phyloP scores from a whole-genome alignment of 1,284 basidiomycete species.

The Ceratobasidium sp. region DNA sequence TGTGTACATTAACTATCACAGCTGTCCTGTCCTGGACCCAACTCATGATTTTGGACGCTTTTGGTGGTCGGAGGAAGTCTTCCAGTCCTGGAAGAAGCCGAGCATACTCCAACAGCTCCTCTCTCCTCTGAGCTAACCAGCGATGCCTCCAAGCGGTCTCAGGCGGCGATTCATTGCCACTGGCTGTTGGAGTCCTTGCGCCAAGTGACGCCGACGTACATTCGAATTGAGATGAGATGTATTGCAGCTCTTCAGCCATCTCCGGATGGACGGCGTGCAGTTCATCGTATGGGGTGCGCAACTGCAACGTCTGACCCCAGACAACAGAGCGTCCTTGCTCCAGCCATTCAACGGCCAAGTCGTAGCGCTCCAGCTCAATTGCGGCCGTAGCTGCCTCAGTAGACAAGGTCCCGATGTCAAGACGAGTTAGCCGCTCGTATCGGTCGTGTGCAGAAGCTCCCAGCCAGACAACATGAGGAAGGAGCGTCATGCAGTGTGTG shows the following conservation, averaged over 20 bases:
- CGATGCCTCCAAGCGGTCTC: background rate
- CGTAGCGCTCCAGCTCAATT: background rate
- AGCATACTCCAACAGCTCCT: background rate
- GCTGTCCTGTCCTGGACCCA: background rate
- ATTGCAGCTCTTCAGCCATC: constrained; percentile 2
- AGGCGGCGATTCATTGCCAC: background rate
- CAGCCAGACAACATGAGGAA: constrained; percentile 22
- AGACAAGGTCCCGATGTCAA: background rate
- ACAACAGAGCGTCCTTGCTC: constrained; percentile 34
- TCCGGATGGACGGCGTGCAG: background rate
- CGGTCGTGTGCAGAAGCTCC: background rate
- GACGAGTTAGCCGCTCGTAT: background rate
- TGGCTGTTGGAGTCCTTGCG: background rate
- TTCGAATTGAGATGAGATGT: background rate
- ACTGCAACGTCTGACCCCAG: background rate
- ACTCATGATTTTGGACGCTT: background rate
- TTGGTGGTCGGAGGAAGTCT: background rate
- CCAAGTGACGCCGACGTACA: background rate
- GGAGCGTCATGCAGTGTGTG: background rate
- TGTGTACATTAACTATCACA: background rate
- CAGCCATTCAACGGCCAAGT: constrained; percentile 16
- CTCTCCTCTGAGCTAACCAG: background rate
- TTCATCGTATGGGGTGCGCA: constrained; percentile 8
- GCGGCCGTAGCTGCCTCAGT: background rate
- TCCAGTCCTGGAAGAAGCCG: background rate